Evolutionary conservation across 2,329 filamentous ascomycete genomes (phyloP).

Genomic region (Aspergillus sp.): DNA sequence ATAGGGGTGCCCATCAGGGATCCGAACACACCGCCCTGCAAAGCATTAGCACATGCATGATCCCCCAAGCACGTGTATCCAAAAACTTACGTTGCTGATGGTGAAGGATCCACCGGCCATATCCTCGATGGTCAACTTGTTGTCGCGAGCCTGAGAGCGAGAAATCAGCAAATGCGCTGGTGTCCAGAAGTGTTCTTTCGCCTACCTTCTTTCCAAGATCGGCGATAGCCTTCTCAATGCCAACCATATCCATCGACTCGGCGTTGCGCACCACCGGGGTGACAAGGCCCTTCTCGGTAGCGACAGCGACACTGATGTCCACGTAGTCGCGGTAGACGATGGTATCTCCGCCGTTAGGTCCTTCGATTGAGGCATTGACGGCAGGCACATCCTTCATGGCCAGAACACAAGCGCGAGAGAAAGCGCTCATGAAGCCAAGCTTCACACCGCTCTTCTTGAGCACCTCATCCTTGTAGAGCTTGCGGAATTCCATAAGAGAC

Average conservation of each 20-base stretch:
- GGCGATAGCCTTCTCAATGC: constrained; percentile 86
- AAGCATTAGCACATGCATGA: constrained; percentile 1
- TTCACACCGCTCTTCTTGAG: constrained; percentile 96
- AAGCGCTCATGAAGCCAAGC: constrained; percentile 99
- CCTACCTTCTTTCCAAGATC: constrained; percentile 90
- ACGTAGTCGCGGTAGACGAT: constrained; percentile 99
- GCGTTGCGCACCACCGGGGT: constrained; percentile 95
- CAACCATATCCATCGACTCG: constrained; percentile 81
- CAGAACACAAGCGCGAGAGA: constrained; percentile 82
- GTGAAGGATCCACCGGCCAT: constrained; percentile 99
- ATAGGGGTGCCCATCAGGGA: constrained; percentile 97
- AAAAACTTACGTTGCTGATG: constrained; percentile 75
- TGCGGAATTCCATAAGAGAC: constrained; percentile 92
- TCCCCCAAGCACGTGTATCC: not conserved
- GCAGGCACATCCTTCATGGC: constrained; percentile 94
- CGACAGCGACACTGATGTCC: constrained; percentile 94
- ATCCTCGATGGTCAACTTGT: constrained; percentile 97
- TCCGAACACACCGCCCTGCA: constrained; percentile 81
- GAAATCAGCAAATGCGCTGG: not conserved
- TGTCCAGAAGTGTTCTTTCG: constrained; percentile 2
- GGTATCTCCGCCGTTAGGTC: constrained; percentile 89
- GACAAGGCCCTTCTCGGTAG: constrained; percentile 94
- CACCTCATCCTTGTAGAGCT: constrained; percentile 93
- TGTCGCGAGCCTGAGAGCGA: constrained; percentile 71
- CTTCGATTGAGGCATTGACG: constrained; percentile 96